Percentiles rank a stretch among this genome's conserved stretches.
These are phyloP conservation scores for Paracoccidioides brasiliensis DNA, from an alignment of 2,329 filamentous ascomycete genomes.

Conservation along the genomic window DNA sequence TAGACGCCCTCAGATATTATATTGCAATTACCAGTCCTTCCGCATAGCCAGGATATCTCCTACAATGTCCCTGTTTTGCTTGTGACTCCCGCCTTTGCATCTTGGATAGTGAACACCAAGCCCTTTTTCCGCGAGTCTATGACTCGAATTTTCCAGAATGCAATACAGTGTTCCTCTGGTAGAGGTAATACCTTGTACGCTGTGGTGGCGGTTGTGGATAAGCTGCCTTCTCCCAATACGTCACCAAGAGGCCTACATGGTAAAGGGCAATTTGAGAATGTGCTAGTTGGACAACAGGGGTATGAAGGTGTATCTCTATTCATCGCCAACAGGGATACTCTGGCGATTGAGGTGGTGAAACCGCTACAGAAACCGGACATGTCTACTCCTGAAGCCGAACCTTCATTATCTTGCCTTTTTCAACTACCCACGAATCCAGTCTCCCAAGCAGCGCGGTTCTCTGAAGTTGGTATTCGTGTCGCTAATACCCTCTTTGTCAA, in stretches of 20 bases:
- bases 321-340: slow-evolving; percentile 14
- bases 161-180: slow-evolving; percentile 5
- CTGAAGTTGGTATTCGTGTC: slow-evolving; percentile 28
- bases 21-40: slow-evolving; percentile 15
- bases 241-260: neutral
- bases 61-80: slow-evolving; percentile 22
- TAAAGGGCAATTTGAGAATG: neutral
- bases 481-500: slow-evolving; percentile 32
- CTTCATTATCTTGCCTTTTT: slow-evolving; percentile 21
- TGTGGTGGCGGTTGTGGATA: slow-evolving; percentile 26
- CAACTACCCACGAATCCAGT: slow-evolving; percentile 5
- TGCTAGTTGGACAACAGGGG: slow-evolving; percentile 7
- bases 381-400: slow-evolving; percentile 17
- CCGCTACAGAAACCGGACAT: slow-evolving; percentile 19
- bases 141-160: slow-evolving; percentile 15
- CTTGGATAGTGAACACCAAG: slow-evolving; percentile 23
- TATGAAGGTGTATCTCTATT: slow-evolving; percentile 26
- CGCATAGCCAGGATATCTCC: slow-evolving; percentile 7
- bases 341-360: slow-evolving; percentile 20
- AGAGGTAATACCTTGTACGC: slow-evolving; percentile 13
- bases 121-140: slow-evolving; percentile 22
- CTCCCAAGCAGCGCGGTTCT: slow-evolving; percentile 5
- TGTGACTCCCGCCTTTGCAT: slow-evolving; percentile 26
- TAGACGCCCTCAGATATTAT: slow-evolving; percentile 22
- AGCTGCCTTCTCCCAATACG: slow-evolving; percentile 17